Evolutionary conservation across 108 stramenopile species (phyloP).

Genomic region (Parietichytrium sp.): DNA sequence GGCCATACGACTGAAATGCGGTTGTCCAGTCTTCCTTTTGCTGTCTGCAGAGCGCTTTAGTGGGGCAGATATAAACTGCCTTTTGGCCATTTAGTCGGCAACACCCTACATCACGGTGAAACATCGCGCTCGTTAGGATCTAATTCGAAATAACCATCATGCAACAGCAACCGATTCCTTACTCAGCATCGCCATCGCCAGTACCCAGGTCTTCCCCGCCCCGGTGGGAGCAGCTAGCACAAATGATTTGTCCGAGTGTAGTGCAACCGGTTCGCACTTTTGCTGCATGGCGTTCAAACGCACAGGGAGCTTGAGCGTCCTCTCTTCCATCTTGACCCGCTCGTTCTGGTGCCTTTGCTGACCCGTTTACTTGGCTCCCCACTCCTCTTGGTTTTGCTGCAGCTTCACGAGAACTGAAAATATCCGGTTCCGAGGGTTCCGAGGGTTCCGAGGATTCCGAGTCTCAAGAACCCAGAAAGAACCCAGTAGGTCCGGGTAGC

Average conservation of each 20-base stretch:
- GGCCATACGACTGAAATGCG: background rate
- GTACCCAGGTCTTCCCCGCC: background rate
- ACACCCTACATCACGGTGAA: background rate
- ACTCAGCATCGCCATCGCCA: conserved; percentile 32
- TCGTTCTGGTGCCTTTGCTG: too few species aligned
- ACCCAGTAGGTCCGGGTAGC: too few species aligned
- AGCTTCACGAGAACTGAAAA: too few species aligned
- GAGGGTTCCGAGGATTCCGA: too few species aligned
- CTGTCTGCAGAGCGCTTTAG: conserved; percentile 8
- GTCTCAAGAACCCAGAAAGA: too few species aligned
- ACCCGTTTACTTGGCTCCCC: too few species aligned
- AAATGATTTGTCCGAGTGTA: background rate
- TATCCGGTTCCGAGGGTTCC: too few species aligned
- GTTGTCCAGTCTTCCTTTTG: background rate
- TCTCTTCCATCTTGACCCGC: too few species aligned
- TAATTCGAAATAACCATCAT: background rate
- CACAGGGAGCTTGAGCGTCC: background rate
- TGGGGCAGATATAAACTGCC: background rate
- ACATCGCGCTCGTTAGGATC: background rate
- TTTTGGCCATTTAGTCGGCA: background rate
- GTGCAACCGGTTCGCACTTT: background rate
- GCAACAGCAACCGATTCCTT: background rate
- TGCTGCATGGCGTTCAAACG: conserved; percentile 1
- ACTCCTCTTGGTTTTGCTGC: too few species aligned
- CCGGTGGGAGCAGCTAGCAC: conserved; percentile 27